These are phyloP conservation scores for Cyclotella kingstonii DNA, from an alignment of 108 stramenopile species.

Conservation along the genomic window DNA sequence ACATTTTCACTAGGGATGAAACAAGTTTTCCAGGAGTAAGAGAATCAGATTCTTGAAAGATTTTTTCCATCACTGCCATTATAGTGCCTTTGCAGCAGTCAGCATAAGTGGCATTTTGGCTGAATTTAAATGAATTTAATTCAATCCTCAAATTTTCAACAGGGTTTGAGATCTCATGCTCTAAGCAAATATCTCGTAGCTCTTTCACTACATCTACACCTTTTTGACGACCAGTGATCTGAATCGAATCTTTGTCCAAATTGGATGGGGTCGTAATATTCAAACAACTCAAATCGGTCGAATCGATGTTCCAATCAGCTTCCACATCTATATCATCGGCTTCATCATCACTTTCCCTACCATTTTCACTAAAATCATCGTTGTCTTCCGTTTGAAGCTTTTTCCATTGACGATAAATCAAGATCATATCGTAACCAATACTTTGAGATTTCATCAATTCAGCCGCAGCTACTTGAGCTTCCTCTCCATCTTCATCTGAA, in stretches of 20 bases:
- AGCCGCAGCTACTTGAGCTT: slow-evolving; percentile 15
- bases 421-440: slow-evolving; percentile 66
- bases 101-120: slow-evolving; percentile 84
- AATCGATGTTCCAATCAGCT: slow-evolving; percentile 45
- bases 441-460: slow-evolving; percentile 62
- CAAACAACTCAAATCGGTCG: slow-evolving; percentile 9
- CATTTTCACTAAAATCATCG: slow-evolving; percentile 59
- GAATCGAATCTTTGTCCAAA: slow-evolving; percentile 36
- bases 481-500: slow-evolving; percentile 47
- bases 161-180: slow-evolving; percentile 72
- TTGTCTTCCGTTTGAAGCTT: slow-evolving; percentile 54
- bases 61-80: slow-evolving; percentile 67
- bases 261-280: slow-evolving; percentile 19
- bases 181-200: slow-evolving; percentile 80
- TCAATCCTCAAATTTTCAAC: slow-evolving; percentile 88
- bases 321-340: slow-evolving; percentile 41
- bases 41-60: slow-evolving; percentile 44
- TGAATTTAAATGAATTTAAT: slow-evolving; percentile 90
- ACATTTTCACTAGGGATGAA: slow-evolving; percentile 50
- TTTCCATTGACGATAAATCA: slow-evolving; percentile 49
- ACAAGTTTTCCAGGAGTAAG: slow-evolving; percentile 61
- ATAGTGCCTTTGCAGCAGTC: slow-evolving; percentile 78
- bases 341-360: slow-evolving; percentile 44
- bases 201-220: slow-evolving; percentile 87
- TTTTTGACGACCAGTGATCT: slow-evolving; percentile 77